Percentiles rank a stretch among this genome's conserved stretches.
These are phyloP conservation scores for Metschnikowia vanudenii DNA, from an alignment of 805 yeast genomes.

Conservation along the genomic window DNA sequence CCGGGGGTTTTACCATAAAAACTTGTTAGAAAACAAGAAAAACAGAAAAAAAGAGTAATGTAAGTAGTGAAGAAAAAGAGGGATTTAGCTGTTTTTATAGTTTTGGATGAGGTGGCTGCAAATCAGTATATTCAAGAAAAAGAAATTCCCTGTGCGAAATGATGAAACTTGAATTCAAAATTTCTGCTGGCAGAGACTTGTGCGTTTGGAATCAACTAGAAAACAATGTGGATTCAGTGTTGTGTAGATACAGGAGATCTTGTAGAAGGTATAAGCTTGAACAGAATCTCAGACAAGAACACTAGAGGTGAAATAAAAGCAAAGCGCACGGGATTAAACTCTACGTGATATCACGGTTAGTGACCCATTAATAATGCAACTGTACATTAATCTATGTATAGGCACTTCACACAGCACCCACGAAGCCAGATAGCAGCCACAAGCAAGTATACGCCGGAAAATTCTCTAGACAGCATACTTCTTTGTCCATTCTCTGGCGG, in stretches of 20 bases:
- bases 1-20: too few species aligned
- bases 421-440: not conserved
- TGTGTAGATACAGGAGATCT: too few species aligned
- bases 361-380: constrained; percentile 11
- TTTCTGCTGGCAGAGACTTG: too few species aligned
- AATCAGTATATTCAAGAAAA: not conserved
- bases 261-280: too few species aligned
- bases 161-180: not conserved
- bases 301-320: too few species aligned
- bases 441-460: not conserved
- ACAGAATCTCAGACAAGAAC: too few species aligned
- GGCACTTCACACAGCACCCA: constrained; percentile 3
- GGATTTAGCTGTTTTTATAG: not conserved
- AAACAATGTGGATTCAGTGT: too few species aligned
- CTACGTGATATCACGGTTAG: not conserved
- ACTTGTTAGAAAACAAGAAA: too few species aligned
- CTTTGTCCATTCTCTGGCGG: constrained; percentile 98
- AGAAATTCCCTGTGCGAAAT: not conserved
- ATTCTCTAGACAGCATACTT: constrained; percentile 79
- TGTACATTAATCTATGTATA: constrained; percentile 20
- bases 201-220: too few species aligned
- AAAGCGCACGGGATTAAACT: not conserved
- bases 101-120: not conserved
- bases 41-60: too few species aligned
- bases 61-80: not conserved